Conservation (phyloP, 768 basidiomycete species). For the Macrocybe gigantea region DNA sequence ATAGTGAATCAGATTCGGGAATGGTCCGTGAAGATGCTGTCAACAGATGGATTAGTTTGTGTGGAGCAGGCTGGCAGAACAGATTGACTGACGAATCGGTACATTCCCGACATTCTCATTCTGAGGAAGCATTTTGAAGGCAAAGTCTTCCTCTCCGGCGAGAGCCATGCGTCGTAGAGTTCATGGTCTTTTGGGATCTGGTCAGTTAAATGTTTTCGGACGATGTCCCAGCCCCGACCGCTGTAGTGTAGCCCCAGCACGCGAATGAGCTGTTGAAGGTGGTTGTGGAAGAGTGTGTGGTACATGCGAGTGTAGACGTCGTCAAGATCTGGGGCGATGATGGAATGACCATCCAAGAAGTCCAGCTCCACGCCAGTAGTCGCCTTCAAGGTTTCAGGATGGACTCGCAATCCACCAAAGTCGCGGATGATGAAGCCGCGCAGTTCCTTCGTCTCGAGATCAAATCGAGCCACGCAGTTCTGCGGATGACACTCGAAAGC, state of each 20-base stretch:
- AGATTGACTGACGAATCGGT: conserved; percentile 41
- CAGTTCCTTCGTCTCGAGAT: conserved; percentile 39
- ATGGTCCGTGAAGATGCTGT: conserved; percentile 49
- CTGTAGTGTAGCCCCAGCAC: conserved; percentile 53
- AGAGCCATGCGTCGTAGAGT: conserved; percentile 45
- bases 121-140: conserved; percentile 53
- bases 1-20: conserved; percentile 51
- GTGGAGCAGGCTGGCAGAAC: neutral
- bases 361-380: conserved; percentile 47
- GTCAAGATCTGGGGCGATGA: conserved; percentile 43
- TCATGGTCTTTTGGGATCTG: conserved; percentile 41
- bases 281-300: conserved; percentile 54
- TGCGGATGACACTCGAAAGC: conserved; percentile 58
- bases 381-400: conserved; percentile 40
- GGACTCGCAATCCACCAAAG: conserved; percentile 51
- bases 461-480: conserved; percentile 52
- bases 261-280: conserved; percentile 53
- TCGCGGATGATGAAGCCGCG: conserved; percentile 54
- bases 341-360: conserved; percentile 41
- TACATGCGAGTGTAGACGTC: conserved; percentile 55
- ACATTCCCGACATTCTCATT: conserved; percentile 53
- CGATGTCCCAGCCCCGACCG: conserved; percentile 46
- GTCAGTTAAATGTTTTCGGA: conserved; percentile 36
- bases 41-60: neutral
- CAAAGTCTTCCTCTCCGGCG: conserved; percentile 39